Evolutionary conservation across 2,329 filamentous ascomycete genomes (phyloP), one percentile per base, ranked within the genome.

Genomic region (Colletotrichum sp.): DNA sequence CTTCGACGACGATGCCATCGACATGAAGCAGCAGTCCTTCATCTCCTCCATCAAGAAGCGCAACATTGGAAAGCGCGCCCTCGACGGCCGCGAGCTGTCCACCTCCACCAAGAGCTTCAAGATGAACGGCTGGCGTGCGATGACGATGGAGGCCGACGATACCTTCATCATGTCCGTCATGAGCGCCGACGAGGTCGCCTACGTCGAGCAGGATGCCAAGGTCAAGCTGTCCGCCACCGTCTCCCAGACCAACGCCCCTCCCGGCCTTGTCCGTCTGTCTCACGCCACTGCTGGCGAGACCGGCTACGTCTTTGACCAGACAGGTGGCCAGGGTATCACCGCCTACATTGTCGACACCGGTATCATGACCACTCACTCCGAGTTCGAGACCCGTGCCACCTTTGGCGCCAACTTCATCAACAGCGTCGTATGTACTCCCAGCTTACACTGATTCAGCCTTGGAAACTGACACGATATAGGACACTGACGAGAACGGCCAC

Each of bases 291-390:
- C 83, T 21, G 85, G 83, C 55, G 71, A 78, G 32, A 71, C 80
- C 39, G 78, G 80, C 69, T 92, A 92, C 80, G 79, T 89, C 67
- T 92, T 91, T 77, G 90, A 92, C 80, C 83, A 84, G 72, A 86
- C 85, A 15, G 89, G 88, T 26, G 91, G 90, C 36, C 73, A 87
- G 78, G 90, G 89, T n/a, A 89, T 91, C 79, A 92, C 90, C 26
- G 89, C 88, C 32, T 94, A 91, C 81, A 84, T 94, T 28, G 89
- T 94, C 55, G 93, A 94, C 83, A 93, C 92, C 7, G 93, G 93
- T 78, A 90, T 94, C 81, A 85, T 85, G 71, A 84, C 85, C 49
- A 86, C 87, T 7, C 93, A 94, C 83, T 80, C 81, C 59, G 89
- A 92, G 81, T 92, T 90, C 78, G 85, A 89, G 81, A 90, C 89